Evolutionary conservation across 176 grass and related monocot species (phyloP), one percentile per base, ranked within the genome.

Genomic region (Zizania latifolia): DNA sequence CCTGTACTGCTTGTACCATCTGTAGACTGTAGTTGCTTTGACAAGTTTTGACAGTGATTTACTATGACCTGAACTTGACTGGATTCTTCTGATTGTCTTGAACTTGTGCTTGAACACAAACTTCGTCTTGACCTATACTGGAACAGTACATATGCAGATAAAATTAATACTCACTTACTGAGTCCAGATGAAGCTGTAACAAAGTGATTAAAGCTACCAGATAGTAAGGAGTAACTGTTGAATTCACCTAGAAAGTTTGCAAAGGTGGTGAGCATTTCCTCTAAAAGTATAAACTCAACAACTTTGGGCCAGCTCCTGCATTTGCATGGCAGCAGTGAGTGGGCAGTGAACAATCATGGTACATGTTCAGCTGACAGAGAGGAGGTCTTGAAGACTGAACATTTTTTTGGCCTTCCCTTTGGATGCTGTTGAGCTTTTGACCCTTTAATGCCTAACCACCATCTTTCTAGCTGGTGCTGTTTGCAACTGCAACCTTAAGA

Each of bases 401-500:
- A 19, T 8, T 39, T 39, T 65, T 23, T 15, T 27, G 28, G 77
- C 27, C 26, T 33, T 24, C 54, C 19, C 86, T 63, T 79, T 26
- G 81, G 86, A 83, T 79, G 69, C 81, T 56, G 40, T 26, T 83
- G 53, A 40, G 44, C 32, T 40, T 70, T 88, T 79, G 86, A 79
- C 70, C 75, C 35, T 59, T 79, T 75, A 83, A 79, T 82, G 69
- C 68, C 26, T 78, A 83, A 74, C 86, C 53, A 88, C 75, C 53
- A 8, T 80, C 71, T 62, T 24, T 27, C 60, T 46, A 32, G 27
- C 51, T 74, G 37, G 9, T 69, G 30, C 48, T 76, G 45, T 66
- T 57, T 61, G 70, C 62, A 62, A 2, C 10, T 65, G 65, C 56
- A 57, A 13, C 16, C 45, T 29, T 26, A 45, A 14, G 44, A 77